Base-by-base conservation (phyloP, 179 eudicot species). In the Beta macrorhiza region DNA sequence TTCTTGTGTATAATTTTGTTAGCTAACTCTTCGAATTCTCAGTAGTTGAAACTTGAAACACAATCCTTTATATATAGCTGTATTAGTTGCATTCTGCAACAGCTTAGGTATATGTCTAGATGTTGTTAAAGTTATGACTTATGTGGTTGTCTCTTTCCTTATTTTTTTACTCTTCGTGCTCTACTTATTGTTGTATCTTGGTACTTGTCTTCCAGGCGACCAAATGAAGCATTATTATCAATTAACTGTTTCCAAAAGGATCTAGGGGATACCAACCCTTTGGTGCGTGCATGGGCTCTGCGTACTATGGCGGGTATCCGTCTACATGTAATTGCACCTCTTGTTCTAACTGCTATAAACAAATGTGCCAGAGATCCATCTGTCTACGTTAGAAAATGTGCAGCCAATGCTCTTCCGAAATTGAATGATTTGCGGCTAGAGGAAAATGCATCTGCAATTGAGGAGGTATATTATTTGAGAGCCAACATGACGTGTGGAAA, bases 271-370 rank as follows among this genome's bases (percentile, higher is more conserved):
- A 91, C 93, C 56, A 97, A 94, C 74, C 97, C 99, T 82, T 89
- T 97, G 87, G 99, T 97, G 81, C 89, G 99, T 79, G 99, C 99
- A 53, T 94, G 98, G 98, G 99, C 99, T 81, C 98, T 97, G 32
- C 99, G 99, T 79, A 90, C 99, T 51, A 97, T 97, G 99, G 98
- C 99, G 19, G 99, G 99, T 78, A 97, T 97, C 58, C 97, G 99
- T 77, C 85, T 97, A 77, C 98, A 97, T 91, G 97, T 86, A 25
- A 90, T 92, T 71, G 89, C 97, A 42, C 97, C 93, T 76, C 86
- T 97, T 77, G 98, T 94, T 84, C 73, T 94, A 81, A 90, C 89
- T 80, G 98, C 99, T 67, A 94, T 91, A 74, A 87, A 87, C 81
- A 97, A 94, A 86, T 92, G 98, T 89, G 94, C 98, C 4, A 90